These are phyloP conservation scores for Oenanthe sinensis DNA, from an alignment of 129 eudicot genomes.

Conservation along the genomic window DNA sequence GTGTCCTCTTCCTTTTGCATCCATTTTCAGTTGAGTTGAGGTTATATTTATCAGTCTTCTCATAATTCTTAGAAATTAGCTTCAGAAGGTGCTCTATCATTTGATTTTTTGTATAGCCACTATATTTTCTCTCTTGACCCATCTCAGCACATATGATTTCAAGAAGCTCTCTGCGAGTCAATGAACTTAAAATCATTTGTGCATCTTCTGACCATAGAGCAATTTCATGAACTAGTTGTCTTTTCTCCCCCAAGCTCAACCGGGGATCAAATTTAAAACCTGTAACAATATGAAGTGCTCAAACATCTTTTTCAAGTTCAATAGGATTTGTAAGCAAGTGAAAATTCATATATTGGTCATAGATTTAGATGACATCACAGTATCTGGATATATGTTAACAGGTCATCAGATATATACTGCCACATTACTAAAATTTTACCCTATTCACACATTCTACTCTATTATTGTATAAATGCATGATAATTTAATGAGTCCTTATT, in stretches of 20 bases:
- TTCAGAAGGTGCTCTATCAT: conserved; percentile 76
- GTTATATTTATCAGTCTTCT: conserved; percentile 16
- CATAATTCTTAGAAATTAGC: conserved; percentile 30
- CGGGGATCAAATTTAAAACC: conserved; percentile 64
- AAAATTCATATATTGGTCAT: background rate
- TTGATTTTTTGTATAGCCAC: conserved; percentile 61
- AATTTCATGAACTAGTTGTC: conserved; percentile 58
- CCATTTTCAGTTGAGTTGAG: conserved; percentile 24
- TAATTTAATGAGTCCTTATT: background rate
- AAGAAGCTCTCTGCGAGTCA: conserved; percentile 67
- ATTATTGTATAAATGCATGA: background rate
- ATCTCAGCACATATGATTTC: conserved; percentile 86
- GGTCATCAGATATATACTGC: background rate
- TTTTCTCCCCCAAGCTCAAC: conserved; percentile 69
- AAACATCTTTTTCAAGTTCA: background rate
- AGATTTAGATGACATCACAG: background rate
- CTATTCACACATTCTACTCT: background rate
- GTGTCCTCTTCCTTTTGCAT: conserved; percentile 53
- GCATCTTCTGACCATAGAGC: conserved; percentile 68
- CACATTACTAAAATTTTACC: background rate
- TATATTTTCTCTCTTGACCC: conserved; percentile 81
- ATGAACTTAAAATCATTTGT: conserved; percentile 52
- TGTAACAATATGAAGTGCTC: conserved; percentile 18
- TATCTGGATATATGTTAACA: background rate
- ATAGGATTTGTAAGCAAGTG: background rate